Evolutionary conservation across 2,329 filamentous ascomycete genomes (phyloP).

Genomic region (Bipolaris zeicola): DNA sequence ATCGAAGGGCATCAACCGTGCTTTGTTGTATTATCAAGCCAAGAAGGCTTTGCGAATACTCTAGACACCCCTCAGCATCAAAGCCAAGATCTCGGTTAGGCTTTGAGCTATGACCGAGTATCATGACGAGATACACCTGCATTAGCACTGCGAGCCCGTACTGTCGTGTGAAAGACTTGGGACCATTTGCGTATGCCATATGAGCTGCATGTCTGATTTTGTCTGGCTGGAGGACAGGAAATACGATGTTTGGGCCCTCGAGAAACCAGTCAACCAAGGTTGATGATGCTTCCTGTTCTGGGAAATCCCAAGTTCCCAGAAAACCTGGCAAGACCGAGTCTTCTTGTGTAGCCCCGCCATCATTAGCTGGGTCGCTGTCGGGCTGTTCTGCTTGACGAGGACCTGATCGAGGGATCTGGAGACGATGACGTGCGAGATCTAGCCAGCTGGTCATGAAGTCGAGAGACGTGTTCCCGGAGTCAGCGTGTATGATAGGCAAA

Average conservation of each 20-base stretch:
- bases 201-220: background rate
- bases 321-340: background rate
- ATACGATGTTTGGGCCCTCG: background rate
- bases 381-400: background rate
- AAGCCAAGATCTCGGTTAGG: background rate
- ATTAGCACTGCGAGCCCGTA: background rate
- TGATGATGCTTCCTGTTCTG: background rate
- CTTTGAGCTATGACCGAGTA: background rate
- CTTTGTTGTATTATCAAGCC: background rate
- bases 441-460: background rate
- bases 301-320: background rate
- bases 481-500: background rate
- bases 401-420: background rate
- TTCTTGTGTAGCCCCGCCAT: background rate
- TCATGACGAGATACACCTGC: background rate
- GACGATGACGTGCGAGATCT: background rate
- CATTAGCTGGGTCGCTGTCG: background rate
- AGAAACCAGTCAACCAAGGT: background rate
- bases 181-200: background rate
- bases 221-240: background rate
- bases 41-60: background rate
- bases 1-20: background rate
- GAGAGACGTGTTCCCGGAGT: background rate
- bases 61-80: background rate
- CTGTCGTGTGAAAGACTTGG: background rate